A percentile compares a stretch with the other conserved stretches of the same genome.
Conservation (phyloP, 148 eudicot genomes). For the Amaranthus hypochondriacus region DNA sequence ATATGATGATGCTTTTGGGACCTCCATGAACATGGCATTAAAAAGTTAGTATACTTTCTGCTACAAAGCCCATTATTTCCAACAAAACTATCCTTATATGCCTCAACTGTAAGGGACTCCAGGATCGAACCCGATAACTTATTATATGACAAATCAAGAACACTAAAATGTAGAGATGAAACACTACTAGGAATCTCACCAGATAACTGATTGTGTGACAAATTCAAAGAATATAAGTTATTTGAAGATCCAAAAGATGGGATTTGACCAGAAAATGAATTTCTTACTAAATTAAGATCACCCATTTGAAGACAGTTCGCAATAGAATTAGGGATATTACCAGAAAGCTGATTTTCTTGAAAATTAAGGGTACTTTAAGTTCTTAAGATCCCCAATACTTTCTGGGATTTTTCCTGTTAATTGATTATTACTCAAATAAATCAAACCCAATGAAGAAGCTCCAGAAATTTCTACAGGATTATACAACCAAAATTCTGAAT, state of each 20-base stretch:
- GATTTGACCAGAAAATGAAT: conserved; percentile 56
- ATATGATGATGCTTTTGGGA: conserved; percentile 20
- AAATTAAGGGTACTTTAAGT: conserved; percentile 45
- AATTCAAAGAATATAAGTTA: conserved; percentile 53
- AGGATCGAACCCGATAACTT: conserved; percentile 63
- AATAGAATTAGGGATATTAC: conserved; percentile 56
- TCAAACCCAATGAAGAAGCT: conserved; percentile 28
- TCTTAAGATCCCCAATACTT: conserved; percentile 44
- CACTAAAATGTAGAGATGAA: conserved; percentile 54
- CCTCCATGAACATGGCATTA: conserved; percentile 35
- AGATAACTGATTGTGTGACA: conserved; percentile 60
- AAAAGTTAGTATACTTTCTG: conserved; percentile 40
- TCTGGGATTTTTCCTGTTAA: conserved; percentile 51
- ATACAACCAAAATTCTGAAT: too few relatives aligned
- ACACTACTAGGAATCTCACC: conserved; percentile 63
- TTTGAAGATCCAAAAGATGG: conserved; percentile 60
- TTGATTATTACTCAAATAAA: conserved; percentile 54
- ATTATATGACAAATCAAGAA: conserved; percentile 72
- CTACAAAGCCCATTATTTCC: conserved; percentile 81
- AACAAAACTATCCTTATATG: conserved; percentile 56
- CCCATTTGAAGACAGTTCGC: conserved; percentile 53
- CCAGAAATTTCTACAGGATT: conserved; percentile 48
- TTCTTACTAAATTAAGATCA: conserved; percentile 56
- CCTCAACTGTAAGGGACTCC: conserved; percentile 39
- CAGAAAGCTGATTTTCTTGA: conserved; percentile 48